Evolutionary conservation across 495 filamentous ascomycete genomes (phyloP), one percentile per base, ranked within the genome.

Genomic region (Pseudoneurospora amorphoporcata): DNA sequence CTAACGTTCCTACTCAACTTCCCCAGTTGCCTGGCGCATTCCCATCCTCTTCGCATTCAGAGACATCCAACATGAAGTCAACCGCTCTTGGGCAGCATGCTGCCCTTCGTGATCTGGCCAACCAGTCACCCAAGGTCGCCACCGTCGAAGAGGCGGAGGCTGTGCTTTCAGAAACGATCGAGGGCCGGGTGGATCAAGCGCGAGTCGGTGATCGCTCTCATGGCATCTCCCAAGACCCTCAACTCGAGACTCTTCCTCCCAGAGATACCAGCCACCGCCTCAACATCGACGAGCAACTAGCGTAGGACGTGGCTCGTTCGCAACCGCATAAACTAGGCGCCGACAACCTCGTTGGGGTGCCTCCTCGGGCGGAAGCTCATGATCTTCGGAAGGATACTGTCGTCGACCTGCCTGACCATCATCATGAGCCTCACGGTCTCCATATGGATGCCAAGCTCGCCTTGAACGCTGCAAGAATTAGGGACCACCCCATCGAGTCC

Each of bases 401-500:
- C 3, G 2, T 65, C 14, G 0, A 1, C 53, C 3, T 35, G 53
- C 14, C 29, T 1, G 14, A 65, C 1, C 53, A 65, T 2, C 29
- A 40, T 4, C 53, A 35, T 1, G 7, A 35, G 29, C 14, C 39
- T 0, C 72, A 75, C 17, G 38, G n/a, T 47, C 42, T 73, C 8
- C 47, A 29, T 29, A 38, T 39, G 12, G 73, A 75, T 29, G 16
- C 61, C 39, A 29, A 70, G 29, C 71, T 71, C 4, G 29, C 71
- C 0, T 12, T 70, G 2, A 19, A n/a, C 12, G n/a, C 70, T 39
- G n/a, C 69, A 16, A 16, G 45, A 8, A 10, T n/a, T 12, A 65
- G 39, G 38, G 32, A 39, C 6, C 72, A 76, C n/a, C 68, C 65
- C 41, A 35, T 76, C n/a, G 71, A 73, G 19, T 61, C 61, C 1